Base-by-base conservation (phyloP, 2,329 filamentous ascomycete genomes). In the Lizonia empirigonia region DNA sequence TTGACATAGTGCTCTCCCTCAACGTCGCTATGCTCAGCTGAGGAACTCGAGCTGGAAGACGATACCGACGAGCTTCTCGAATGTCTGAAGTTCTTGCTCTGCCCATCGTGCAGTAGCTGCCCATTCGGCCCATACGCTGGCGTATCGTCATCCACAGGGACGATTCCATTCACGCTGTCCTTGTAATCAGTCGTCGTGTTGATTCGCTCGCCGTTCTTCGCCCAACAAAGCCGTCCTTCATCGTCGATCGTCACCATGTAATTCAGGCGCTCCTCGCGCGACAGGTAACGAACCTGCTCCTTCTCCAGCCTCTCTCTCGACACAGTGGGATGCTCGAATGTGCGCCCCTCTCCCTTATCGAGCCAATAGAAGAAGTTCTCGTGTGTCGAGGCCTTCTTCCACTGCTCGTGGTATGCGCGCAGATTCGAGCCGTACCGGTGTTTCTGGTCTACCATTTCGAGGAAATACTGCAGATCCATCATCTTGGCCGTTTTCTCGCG, bases 361-460 rank as follows among this genome's bases (percentile, higher is more conserved):
- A 96, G 79, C 91, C 92, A 96, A 74, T 91, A 93, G 71, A 96
- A 96, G 80, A 92, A 97, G 68, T 94, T 96, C 69, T 96, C 88
- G 4, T 85, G 83, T 0, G 90, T 93, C 22, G 89, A 79, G 1
- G 84, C 78, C 53, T 82, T 84, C 71, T 91, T 91, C 92, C 92
- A 97, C 58, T 89, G 85, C 52, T 85, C 83, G 65, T 97, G 92
- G 63, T 96, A 97, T 24, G 84, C 82, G 24, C 89, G 81, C 41
- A 96, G 74, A 60, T 94, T 95, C 45, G 86, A 88, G 4, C 91
- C 92, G 65, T 96, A 95, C 4, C 91, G 84, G 69, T 97, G 91
- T 71, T 95, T 92, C 37, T 86, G 76, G 69, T 94, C 89, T 7
- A 93, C 86, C 88, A 96, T 92, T 65, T 96, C 85, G 1, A 86